phyloP scores from a whole-genome alignment of 768 basidiomycete genomes.

The Tricholoma hemisulphureum region DNA sequence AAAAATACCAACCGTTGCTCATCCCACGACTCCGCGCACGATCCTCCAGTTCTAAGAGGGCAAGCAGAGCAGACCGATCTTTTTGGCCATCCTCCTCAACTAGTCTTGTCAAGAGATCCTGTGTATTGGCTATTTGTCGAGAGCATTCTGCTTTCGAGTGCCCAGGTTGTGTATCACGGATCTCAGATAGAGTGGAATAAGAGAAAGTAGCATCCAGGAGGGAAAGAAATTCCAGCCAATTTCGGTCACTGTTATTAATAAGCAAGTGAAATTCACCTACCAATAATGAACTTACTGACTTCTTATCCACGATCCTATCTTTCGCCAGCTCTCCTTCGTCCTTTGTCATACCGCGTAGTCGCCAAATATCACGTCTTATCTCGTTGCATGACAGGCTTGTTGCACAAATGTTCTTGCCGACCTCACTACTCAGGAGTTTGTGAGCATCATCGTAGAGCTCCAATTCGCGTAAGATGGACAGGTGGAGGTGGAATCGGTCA shows the following conservation, averaged over 20 bases:
- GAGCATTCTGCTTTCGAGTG: conserved; percentile 36
- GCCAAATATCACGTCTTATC: conserved; percentile 70
- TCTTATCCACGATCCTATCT: conserved; percentile 55
- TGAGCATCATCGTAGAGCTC: conserved; percentile 68
- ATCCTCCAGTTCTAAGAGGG: conserved; percentile 72
- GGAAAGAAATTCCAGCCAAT: conserved; percentile 83
- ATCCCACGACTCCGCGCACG: conserved; percentile 49
- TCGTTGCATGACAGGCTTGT: conserved; percentile 76
- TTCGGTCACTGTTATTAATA: conserved; percentile 59
- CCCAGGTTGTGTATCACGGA: conserved; percentile 26
- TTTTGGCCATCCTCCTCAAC: conserved; percentile 62
- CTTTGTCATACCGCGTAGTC: conserved; percentile 48
- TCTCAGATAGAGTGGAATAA: conserved; percentile 24
- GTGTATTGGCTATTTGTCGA: conserved; percentile 41
- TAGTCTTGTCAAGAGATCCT: conserved; percentile 54
- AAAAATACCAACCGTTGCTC: conserved; percentile 39
- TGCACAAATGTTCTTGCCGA: conserved; percentile 64
- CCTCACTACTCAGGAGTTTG: conserved; percentile 63
- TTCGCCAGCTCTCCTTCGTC: conserved; percentile 66
- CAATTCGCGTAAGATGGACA: conserved; percentile 69
- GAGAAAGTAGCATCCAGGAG: conserved; percentile 68
- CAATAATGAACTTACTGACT: conserved; percentile 40
- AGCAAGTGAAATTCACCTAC: neutral
- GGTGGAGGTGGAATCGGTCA: conserved; percentile 77
- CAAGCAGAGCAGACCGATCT: conserved; percentile 75